Evolutionary conservation across 2,329 filamentous ascomycete genomes (phyloP), one percentile per base, ranked within the genome.

Genomic region (Fusarium sp.): DNA sequence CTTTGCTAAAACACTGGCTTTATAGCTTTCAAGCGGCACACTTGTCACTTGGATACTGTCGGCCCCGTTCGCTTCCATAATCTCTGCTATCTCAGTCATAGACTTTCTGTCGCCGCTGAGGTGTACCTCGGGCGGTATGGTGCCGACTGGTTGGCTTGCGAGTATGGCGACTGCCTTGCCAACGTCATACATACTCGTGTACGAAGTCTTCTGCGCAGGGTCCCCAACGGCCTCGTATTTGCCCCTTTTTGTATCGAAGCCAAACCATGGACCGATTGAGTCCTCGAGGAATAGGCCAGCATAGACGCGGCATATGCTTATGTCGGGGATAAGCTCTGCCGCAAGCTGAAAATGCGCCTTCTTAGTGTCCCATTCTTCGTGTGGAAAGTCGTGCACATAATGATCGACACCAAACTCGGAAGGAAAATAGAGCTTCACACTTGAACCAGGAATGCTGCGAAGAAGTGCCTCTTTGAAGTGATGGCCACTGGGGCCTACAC

Each of bases 391-490:
- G 13, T 59, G 56, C 22, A 59, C 56, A 39, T 59, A 59, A 26
- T 59, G 56, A 7, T 59, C 42, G 18, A 59, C 56, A 14, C 56
- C 56, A 35, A 59, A 59, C 42, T 59, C 56, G 10, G 42, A 59
- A 5, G 56, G 56, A 18, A 59, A 59, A 39, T 59, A 59, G 35
- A 59, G 56, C 56, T 59, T 59, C 0, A 51, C 33, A 9, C 13
- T 22, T 4, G 56, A 59, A 2, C 8, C 33, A 26, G 33, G 33
- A 31, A 59, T 59, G 22, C 26, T 39, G 12, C 42, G 56, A 33
- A 59, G 56, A 59, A 59, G 56, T 22, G 33, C n/a, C 16, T 59
- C 56, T 22, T 59, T 59, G 26, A 59, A 51, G 56, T 59, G 44
- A 15, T 59, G 56, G 8, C 56, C 56, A 26, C 22, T 59, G 7